phyloP scores from a whole-genome alignment of 768 basidiomycete species.

The Boletus fagicola region DNA sequence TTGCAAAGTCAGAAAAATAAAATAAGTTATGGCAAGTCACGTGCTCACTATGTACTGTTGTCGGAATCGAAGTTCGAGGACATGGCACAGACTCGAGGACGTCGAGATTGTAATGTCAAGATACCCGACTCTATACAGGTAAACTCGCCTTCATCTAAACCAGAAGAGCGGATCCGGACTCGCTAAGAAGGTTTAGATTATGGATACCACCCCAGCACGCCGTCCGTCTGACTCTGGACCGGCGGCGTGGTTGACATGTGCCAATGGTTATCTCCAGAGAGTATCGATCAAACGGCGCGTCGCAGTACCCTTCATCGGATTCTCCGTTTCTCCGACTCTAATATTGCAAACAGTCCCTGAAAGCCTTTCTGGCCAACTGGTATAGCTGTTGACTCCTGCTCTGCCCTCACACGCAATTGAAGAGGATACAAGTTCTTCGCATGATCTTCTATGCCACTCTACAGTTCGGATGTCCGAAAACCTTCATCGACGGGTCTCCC shows the following conservation, averaged over 20 bases:
- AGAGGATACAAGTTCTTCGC: neutral
- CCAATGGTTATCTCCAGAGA: conserved; percentile 14
- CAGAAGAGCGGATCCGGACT: neutral
- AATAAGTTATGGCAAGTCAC: conserved; percentile 20
- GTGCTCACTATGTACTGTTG: conserved; percentile 2
- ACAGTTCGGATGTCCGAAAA: conserved; percentile 7
- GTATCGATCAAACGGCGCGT: conserved; percentile 3
- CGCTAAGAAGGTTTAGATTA: conserved; percentile 5
- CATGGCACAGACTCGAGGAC: neutral
- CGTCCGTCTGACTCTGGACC: neutral
- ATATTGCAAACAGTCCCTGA: neutral
- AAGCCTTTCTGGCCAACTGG: neutral
- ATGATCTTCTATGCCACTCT: neutral
- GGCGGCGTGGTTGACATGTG: conserved; percentile 18
- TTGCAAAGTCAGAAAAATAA: conserved; percentile 1
- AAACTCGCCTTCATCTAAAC: neutral
- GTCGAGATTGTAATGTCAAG: neutral
- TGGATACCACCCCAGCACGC: neutral
- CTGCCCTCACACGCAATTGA: neutral
- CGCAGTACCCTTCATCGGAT: neutral
- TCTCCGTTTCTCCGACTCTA: neutral
- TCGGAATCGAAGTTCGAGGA: neutral
- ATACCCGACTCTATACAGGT: neutral
- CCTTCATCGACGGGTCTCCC: conserved; percentile 1
- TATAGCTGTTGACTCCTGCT: neutral